Conservation (phyloP, 345 rosid genomes). For the Cardiospermum halicacabum region DNA sequence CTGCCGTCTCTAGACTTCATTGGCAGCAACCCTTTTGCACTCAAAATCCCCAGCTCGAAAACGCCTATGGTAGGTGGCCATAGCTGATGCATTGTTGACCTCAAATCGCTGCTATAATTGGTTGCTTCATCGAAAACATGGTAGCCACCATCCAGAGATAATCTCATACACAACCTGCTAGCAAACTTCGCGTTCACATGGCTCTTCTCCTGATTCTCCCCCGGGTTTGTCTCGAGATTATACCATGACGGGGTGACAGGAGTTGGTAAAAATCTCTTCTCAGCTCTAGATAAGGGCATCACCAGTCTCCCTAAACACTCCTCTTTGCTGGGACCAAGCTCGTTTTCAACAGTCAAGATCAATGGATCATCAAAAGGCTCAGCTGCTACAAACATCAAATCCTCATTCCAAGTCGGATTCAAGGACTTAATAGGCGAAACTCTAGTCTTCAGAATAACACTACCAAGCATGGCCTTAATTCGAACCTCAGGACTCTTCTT, state of each 20-base stretch:
- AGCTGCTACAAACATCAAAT: conserved; percentile 47
- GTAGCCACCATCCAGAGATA: conserved; percentile 39
- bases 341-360: conserved; percentile 35
- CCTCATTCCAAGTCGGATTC: conserved; percentile 47
- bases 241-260: conserved; percentile 20
- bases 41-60: conserved; percentile 38
- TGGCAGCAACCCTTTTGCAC: conserved; percentile 36
- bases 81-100: conserved; percentile 27
- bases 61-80: conserved; percentile 30
- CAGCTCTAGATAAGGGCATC: conserved; percentile 25
- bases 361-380: conserved; percentile 41
- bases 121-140: conserved; percentile 44
- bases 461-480: conserved; percentile 31
- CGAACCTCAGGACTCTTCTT: conserved; percentile 30
- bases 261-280: conserved; percentile 21
- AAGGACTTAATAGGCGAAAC: conserved; percentile 22
- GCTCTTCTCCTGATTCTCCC: conserved; percentile 14
- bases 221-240: conserved; percentile 26
- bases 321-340: conserved; percentile 23
- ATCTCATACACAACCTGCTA: conserved; percentile 28
- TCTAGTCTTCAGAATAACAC: conserved; percentile 27
- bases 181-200: conserved; percentile 23
- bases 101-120: conserved; percentile 30
- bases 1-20: conserved; percentile 42
- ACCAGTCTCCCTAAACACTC: conserved; percentile 31